phyloP scores from a whole-genome alignment of 768 basidiomycete species.

The Russula sp. region DNA sequence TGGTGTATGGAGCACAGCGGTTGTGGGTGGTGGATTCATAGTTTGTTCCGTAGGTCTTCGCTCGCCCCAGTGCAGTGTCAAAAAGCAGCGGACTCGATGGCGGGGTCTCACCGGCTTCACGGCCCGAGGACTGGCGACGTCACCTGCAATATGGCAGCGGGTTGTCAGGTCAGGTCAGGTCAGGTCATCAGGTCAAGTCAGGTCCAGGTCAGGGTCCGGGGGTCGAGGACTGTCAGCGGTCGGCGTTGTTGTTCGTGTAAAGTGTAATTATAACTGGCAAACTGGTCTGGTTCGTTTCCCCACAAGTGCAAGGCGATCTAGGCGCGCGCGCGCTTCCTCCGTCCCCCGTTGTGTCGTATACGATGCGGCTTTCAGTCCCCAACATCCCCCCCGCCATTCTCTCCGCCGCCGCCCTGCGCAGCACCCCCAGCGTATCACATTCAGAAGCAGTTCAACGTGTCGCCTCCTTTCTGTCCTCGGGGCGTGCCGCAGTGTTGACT shows the following conservation, averaged over 20 bases:
- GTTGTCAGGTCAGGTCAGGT: background rate
- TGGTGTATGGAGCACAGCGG: conserved; percentile 45
- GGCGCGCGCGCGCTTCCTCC: too few species aligned
- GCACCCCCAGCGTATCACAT: conserved; percentile 34
- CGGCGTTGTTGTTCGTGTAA: background rate
- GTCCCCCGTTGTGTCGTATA: conserved; percentile 33
- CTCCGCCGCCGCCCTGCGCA: conserved; percentile 32
- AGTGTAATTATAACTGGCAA: background rate
- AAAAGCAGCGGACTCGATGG: too few species aligned
- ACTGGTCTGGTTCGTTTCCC: too few species aligned
- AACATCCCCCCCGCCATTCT: conserved; percentile 58
- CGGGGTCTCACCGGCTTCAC: background rate
- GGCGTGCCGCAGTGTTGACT: conserved; percentile 70
- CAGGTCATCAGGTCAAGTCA: too few species aligned
- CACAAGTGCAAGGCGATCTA: too few species aligned
- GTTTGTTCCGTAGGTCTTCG: background rate
- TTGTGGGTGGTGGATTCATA: conserved; percentile 35
- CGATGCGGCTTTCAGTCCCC: conserved; percentile 80
- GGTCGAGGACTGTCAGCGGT: too few species aligned
- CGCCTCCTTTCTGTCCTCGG: conserved; percentile 55
- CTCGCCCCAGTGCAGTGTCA: too few species aligned
- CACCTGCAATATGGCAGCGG: background rate
- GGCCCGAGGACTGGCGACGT: background rate
- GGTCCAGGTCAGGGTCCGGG: too few species aligned
- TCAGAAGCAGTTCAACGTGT: conserved; percentile 54